These are phyloP conservation scores for Trichophyton rubrum DNA, from an alignment of 2,329 filamentous ascomycete genomes.

Conservation along the genomic window DNA sequence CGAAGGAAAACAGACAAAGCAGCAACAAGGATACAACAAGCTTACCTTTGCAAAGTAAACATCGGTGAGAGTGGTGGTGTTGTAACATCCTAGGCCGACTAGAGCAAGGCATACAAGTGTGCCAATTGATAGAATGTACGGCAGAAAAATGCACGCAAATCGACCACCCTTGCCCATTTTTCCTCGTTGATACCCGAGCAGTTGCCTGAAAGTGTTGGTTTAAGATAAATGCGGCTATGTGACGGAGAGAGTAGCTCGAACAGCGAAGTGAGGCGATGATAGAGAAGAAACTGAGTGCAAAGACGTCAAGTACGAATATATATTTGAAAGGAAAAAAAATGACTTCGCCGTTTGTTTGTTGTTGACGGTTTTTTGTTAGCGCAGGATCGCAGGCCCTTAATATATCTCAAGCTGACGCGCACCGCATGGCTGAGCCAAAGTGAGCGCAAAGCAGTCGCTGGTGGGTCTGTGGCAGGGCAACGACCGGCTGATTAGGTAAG, in stretches of 20 bases:
- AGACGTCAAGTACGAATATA: background rate
- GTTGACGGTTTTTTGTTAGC: conserved; percentile 1
- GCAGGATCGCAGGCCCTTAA: background rate
- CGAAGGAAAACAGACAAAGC: background rate
- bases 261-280: background rate
- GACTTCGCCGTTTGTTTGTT: background rate
- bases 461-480: conserved; percentile 2
- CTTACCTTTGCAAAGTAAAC: conserved; percentile 45
- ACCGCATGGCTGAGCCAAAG: background rate
- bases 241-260: background rate
- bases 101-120: conserved; percentile 57
- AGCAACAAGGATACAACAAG: background rate
- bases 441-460: background rate
- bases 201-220: background rate
- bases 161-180: conserved; percentile 62
- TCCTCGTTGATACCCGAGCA: conserved; percentile 1
- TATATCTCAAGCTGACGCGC: conserved; percentile 4
- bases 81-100: conserved; percentile 46
- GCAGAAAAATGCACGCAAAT: conserved; percentile 74
- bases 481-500: background rate
- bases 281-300: background rate
- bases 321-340: background rate
- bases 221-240: background rate
- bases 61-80: conserved; percentile 36
- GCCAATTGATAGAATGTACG: conserved; percentile 67